Percentiles rank a stretch among this genome's conserved stretches.
Evolutionary conservation across 768 basidiomycete genomes (phyloP).

Genomic region (Leccinum aurantiacum): DNA sequence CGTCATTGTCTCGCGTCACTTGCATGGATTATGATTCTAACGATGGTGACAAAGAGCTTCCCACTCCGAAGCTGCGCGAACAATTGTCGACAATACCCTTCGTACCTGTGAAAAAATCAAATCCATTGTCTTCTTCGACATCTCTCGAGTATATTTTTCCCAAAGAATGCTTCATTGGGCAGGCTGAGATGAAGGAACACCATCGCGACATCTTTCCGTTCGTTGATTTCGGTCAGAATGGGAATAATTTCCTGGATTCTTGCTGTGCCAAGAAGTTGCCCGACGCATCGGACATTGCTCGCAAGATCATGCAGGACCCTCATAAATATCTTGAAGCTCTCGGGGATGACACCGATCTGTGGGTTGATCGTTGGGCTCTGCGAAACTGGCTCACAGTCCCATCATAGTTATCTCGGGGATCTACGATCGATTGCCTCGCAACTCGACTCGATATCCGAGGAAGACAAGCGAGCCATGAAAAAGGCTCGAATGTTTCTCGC

Average conservation of each 20-base stretch:
- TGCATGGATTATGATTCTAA: not conserved
- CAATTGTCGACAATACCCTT: conserved; percentile 9
- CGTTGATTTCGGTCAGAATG: conserved; percentile 14
- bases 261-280: conserved; percentile 16
- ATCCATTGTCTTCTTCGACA: not conserved
- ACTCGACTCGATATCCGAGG: conserved; percentile 12
- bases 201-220: conserved; percentile 14
- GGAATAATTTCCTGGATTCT: conserved; percentile 14
- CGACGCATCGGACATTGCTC: conserved; percentile 12
- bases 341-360: not conserved
- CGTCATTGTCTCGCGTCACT: not conserved
- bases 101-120: conserved; percentile 7
- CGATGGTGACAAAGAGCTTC: conserved; percentile 5
- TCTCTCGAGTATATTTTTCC: conserved; percentile 2
- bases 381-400: conserved; percentile 1
- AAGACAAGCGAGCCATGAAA: conserved; percentile 13
- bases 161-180: conserved; percentile 17
- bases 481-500: conserved; percentile 11
- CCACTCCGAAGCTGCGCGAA: conserved; percentile 6
- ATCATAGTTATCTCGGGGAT: conserved; percentile 13
- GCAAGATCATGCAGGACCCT: conserved; percentile 13
- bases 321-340: conserved; percentile 4
- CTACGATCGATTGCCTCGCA: conserved; percentile 13
- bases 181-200: conserved; percentile 1
- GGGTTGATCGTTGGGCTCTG: not conserved